Evolutionary conservation across 495 filamentous ascomycete genomes (phyloP).

Genomic region (Margaritispora aquatica): DNA sequence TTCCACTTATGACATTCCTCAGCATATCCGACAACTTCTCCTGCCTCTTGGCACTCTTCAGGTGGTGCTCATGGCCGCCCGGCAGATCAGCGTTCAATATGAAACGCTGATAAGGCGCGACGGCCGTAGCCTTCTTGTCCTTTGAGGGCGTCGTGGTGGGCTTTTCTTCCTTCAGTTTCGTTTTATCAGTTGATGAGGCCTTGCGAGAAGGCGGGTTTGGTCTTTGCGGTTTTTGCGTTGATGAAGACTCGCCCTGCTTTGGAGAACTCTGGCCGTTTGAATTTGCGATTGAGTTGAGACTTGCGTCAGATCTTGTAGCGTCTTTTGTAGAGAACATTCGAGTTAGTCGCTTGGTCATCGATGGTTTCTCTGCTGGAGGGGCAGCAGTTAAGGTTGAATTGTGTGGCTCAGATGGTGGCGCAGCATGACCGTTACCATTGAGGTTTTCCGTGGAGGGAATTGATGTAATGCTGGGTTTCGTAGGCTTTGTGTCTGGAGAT

Average conservation of each 20-base stretch:
- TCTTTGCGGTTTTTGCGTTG: constrained; percentile 24
- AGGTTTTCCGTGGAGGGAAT: constrained; percentile 18
- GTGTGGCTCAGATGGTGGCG: constrained; percentile 23
- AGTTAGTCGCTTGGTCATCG: constrained; percentile 51
- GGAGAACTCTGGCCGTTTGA: neutral
- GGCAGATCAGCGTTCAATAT: constrained; percentile 31
- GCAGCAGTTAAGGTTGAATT: constrained; percentile 22
- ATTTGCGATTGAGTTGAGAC: constrained; percentile 27
- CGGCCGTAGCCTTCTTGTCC: constrained; percentile 32
- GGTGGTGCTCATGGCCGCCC: constrained; percentile 76
- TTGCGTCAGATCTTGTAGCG: constrained; percentile 26
- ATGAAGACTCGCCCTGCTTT: constrained; percentile 37
- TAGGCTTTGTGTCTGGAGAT: constrained; percentile 15
- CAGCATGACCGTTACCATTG: constrained; percentile 21
- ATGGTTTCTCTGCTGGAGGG: constrained; percentile 33
- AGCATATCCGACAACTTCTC: constrained; percentile 94
- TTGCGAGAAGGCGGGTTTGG: constrained; percentile 38
- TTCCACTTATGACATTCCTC: constrained; percentile 67
- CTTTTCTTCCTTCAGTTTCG: constrained; percentile 10
- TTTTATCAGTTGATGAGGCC: constrained; percentile 24
- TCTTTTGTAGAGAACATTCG: constrained; percentile 50
- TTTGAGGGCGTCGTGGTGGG: constrained; percentile 33
- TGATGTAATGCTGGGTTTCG: neutral
- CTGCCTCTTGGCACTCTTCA: constrained; percentile 82
- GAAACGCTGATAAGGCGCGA: constrained; percentile 32